Conservation (phyloP, 2,329 filamentous ascomycete genomes). For the Trichoderma simmonsii region DNA sequence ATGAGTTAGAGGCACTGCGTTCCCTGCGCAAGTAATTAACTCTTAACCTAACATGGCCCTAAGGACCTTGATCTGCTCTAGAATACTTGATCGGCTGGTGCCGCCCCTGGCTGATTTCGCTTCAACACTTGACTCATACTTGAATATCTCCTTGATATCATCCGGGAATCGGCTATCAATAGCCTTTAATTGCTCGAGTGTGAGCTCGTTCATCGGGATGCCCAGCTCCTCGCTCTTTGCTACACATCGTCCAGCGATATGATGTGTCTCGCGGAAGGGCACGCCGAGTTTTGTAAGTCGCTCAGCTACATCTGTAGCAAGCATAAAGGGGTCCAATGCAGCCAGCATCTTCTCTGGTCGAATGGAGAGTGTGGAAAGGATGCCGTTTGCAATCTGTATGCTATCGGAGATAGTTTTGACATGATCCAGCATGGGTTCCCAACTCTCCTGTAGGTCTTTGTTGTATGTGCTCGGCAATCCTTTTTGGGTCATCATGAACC, state of each 20-base stretch:
- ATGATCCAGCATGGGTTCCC: constrained; percentile 81
- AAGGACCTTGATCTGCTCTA: constrained; percentile 59
- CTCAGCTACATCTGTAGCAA: constrained; percentile 68
- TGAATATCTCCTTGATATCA: constrained; percentile 68
- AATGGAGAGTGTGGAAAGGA: constrained; percentile 69
- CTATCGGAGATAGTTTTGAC: constrained; percentile 80
- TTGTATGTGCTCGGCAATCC: constrained; percentile 49
- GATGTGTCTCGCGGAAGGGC: constrained; percentile 77
- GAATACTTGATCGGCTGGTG: constrained; percentile 62
- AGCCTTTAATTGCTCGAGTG: constrained; percentile 58
- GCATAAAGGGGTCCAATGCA: constrained; percentile 77
- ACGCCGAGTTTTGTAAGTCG: constrained; percentile 64
- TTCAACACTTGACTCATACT: constrained; percentile 83
- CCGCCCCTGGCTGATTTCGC: constrained; percentile 72
- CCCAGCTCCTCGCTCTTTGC: constrained; percentile 37
- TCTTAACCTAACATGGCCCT: constrained; percentile 25
- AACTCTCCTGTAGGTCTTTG: constrained; percentile 87
- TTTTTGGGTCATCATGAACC: constrained; percentile 56
- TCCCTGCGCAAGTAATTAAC: neutral
- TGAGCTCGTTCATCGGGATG: constrained; percentile 68
- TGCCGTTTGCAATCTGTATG: constrained; percentile 77
- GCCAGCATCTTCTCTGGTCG: constrained; percentile 74
- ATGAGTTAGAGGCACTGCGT: too few relatives aligned
- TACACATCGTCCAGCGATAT: constrained; percentile 67
- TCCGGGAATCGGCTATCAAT: constrained; percentile 68